Conservation (phyloP, 108 stramenopile genomes). For the Skeletonema grethae region DNA sequence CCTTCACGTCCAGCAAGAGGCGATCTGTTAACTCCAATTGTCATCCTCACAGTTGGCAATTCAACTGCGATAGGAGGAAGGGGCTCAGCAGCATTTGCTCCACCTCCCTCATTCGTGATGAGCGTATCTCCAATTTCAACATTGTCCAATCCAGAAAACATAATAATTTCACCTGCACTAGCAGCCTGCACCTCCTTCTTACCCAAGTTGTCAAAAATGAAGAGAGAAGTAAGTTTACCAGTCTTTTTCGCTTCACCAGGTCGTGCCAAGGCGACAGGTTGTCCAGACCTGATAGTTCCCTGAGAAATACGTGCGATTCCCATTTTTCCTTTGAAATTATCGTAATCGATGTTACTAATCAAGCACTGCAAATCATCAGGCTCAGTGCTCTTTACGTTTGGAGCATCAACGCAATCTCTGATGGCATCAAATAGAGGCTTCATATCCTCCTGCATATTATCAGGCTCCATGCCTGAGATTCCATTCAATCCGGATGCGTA, state of each 20-base stretch:
- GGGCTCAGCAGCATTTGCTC: conserved; percentile 81
- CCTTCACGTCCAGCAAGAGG: conserved; percentile 98
- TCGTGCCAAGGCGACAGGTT: conserved; percentile 73
- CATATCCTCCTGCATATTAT: conserved; percentile 84
- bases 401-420: conserved; percentile 70
- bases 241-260: conserved; percentile 82
- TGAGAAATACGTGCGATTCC: conserved; percentile 94
- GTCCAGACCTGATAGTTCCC: conserved; percentile 83
- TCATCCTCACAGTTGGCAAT: conserved; percentile 99
- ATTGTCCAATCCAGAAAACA: conserved; percentile 91
- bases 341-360: conserved; percentile 96
- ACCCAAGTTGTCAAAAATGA: conserved; percentile 96
- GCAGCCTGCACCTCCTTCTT: conserved; percentile 90
- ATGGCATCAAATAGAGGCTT: conserved; percentile 93
- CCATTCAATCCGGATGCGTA: conserved; percentile 96
- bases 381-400: conserved; percentile 63
- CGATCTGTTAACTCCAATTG: conserved; percentile 98
- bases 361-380: conserved; percentile 81
- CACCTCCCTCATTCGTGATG: conserved; percentile 82
- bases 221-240: conserved; percentile 85
- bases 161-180: conserved; percentile 97
- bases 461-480: conserved; percentile 83
- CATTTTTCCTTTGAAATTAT: conserved; percentile 98
- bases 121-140: conserved; percentile 97
- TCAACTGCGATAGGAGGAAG: conserved; percentile 96